A percentile compares a stretch with the other conserved stretches of the same genome.
These are phyloP conservation scores for Cutaneotrichosporon dermatis DNA, from an alignment of 1,284 basidiomycete species.

Conservation along the genomic window DNA sequence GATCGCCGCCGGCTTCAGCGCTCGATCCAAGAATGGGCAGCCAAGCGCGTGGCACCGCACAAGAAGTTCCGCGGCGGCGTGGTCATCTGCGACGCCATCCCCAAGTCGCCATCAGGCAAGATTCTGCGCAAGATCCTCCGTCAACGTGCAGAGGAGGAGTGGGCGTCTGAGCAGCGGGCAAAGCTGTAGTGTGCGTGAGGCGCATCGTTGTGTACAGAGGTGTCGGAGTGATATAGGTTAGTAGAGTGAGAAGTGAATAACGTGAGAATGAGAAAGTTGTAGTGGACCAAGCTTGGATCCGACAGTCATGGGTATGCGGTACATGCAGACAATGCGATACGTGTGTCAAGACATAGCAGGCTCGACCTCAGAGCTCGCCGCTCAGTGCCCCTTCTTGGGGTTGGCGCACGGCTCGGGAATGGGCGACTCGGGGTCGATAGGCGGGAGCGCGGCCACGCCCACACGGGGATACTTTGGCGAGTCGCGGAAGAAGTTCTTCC, in stretches of 20 bases:
- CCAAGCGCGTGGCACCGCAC: constrained; percentile 53
- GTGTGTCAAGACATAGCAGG: no score
- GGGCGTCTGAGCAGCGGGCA: background rate
- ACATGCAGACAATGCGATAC: no score
- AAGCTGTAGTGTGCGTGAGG: background rate
- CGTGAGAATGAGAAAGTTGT: no score
- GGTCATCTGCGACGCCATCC: constrained; percentile 50
- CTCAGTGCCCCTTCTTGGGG: background rate
- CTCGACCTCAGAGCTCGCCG: no score
- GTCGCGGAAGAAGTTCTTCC: constrained; percentile 81
- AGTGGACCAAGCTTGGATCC: no score
- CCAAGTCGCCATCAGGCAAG: constrained; percentile 46
- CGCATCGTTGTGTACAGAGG: no score
- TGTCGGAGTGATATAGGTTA: no score
- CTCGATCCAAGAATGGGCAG: constrained; percentile 60
- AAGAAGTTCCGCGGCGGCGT: constrained; percentile 54
- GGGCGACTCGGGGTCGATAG: constrained; percentile 73
- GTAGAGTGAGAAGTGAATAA: no score
- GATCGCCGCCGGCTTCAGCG: constrained; percentile 47
- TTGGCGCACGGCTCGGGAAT: constrained; percentile 66
- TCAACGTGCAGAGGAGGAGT: constrained; percentile 19
- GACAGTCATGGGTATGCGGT: no score
- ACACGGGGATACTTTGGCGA: constrained; percentile 72
- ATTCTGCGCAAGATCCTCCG: constrained; percentile 41
- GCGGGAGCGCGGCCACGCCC: constrained; percentile 54